Evolutionary conservation across 176 grass and related monocot species (phyloP).

Genomic region (Dactylis glomerata): DNA sequence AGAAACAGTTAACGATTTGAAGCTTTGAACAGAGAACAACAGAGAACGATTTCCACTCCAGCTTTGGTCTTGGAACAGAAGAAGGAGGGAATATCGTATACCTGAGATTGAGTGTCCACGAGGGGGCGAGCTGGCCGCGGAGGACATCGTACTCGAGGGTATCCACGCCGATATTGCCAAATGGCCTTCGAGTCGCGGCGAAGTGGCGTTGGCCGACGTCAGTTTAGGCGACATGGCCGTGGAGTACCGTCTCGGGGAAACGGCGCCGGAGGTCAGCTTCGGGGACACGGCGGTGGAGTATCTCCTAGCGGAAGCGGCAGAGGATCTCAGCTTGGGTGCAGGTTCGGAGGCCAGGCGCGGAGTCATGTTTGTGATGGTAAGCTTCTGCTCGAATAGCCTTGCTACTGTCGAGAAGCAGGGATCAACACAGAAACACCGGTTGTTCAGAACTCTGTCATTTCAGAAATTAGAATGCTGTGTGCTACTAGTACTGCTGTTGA

Average conservation of each 20-base stretch:
- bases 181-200: conserved; percentile 45
- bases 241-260: conserved; percentile 50
- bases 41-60: not conserved
- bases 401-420: conserved; percentile 24
- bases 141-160: conserved; percentile 86
- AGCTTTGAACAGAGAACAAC: too few species aligned
- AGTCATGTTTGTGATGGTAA: conserved; percentile 45
- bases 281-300: conserved; percentile 55
- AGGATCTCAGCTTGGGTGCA: conserved; percentile 54
- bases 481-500: not conserved
- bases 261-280: conserved; percentile 53
- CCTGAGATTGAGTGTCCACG: conserved; percentile 49
- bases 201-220: conserved; percentile 43
- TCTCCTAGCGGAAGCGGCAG: conserved; percentile 43
- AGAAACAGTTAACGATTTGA: not conserved
- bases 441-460: not conserved
- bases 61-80: not conserved
- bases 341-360: conserved; percentile 47
- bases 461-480: not conserved
- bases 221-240: conserved; percentile 55
- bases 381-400: conserved; percentile 50
- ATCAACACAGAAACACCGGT: not conserved
- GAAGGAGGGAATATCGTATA: not conserved
- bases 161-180: conserved; percentile 65
- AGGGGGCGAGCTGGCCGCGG: conserved; percentile 75